Evolutionary conservation across 371 early-diverging fungal species (phyloP).

Genomic region (Vairimorpha necatrix): DNA sequence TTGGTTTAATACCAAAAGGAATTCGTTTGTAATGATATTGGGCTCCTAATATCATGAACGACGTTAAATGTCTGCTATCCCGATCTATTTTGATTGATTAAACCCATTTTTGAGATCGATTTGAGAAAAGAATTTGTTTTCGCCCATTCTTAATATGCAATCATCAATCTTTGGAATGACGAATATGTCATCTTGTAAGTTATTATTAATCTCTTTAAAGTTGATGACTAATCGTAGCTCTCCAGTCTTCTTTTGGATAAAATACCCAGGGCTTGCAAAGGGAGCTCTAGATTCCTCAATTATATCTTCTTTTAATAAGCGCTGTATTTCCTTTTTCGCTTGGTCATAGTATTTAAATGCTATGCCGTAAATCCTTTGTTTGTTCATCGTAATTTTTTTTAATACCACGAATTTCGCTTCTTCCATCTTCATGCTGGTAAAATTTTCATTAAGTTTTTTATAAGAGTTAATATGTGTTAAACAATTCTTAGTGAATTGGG

Average conservation of each 20-base stretch:
- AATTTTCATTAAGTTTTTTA: not conserved
- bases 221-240: conserved; percentile 30
- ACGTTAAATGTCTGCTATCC: not conserved
- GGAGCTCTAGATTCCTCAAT: not conserved
- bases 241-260: conserved; percentile 25
- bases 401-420: not conserved
- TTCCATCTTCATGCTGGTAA: not conserved
- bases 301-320: not conserved
- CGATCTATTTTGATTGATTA: not conserved
- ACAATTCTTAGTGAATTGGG: not conserved
- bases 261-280: conserved; percentile 18
- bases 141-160: conserved; percentile 44
- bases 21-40: conserved; percentile 13
- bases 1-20: conserved; percentile 22
- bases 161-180: conserved; percentile 11
- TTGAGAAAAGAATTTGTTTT: conserved; percentile 18
- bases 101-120: not conserved
- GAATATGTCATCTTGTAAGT: not conserved
- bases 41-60: not conserved
- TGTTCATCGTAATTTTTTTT: not conserved
- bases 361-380: not conserved
- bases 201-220: conserved; percentile 18
- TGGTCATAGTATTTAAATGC: not conserved
- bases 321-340: not conserved
- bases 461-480: not conserved